Percentiles rank a stretch among this genome's conserved stretches.
phyloP scores from a whole-genome alignment of 257 asterid genomes.

The Salvia miltiorrhiza region DNA sequence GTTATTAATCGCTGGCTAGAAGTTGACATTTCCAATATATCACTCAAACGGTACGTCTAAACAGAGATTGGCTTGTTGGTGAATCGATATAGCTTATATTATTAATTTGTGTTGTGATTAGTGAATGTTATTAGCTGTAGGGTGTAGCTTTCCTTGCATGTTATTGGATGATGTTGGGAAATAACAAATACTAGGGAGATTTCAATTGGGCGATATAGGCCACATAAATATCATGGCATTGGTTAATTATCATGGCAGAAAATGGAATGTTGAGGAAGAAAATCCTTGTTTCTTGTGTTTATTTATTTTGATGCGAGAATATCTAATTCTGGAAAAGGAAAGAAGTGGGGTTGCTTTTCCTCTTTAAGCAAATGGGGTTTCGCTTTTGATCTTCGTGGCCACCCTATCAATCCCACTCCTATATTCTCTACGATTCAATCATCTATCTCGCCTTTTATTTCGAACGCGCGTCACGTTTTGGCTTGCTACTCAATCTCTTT shows the following conservation, averaged over 20 bases:
- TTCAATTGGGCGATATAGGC: background rate
- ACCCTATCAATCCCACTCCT: constrained; percentile 13
- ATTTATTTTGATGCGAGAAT: background rate
- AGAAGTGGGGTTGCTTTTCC: background rate
- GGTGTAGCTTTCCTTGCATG: background rate
- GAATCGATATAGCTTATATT: background rate
- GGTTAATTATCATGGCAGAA: background rate
- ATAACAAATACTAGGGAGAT: background rate
- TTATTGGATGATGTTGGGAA: background rate
- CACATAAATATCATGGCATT: constrained; percentile 1
- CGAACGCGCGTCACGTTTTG: background rate
- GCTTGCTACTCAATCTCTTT: background rate
- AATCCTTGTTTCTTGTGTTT: too few species aligned
- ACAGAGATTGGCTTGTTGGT: background rate
- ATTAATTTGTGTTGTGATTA: background rate
- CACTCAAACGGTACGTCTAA: background rate
- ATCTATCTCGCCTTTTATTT: background rate
- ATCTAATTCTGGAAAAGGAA: background rate
- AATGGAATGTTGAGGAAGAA: background rate
- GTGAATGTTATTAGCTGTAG: background rate
- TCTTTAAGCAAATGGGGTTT: constrained; percentile 10
- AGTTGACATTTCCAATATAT: background rate
- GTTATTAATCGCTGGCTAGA: background rate
- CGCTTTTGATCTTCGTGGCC: constrained; percentile 17
- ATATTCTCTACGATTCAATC: background rate